These are phyloP conservation scores for Chaetomium cochliodes DNA, from an alignment of 495 filamentous ascomycete species.

Conservation along the genomic window DNA sequence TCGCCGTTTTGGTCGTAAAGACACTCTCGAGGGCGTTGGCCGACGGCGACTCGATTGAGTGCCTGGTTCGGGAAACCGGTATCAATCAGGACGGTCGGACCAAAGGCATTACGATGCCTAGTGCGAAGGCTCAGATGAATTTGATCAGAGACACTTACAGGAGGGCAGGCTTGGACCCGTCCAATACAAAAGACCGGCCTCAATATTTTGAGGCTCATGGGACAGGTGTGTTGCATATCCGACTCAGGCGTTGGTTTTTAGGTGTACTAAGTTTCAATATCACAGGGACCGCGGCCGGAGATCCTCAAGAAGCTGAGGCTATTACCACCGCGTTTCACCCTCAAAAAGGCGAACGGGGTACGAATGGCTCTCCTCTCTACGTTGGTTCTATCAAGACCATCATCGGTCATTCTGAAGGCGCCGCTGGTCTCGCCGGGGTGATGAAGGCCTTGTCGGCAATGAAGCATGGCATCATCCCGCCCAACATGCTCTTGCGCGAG, in stretches of 20 bases:
- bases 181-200: conserved; percentile 21
- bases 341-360: no score
- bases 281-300: background rate
- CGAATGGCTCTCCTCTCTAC: no score
- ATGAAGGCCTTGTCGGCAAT: conserved; percentile 54
- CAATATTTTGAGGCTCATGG: conserved; percentile 50
- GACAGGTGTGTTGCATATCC: conserved; percentile 17
- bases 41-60: conserved; percentile 56
- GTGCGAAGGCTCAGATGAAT: conserved; percentile 47
- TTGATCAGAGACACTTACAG: conserved; percentile 53
- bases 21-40: conserved; percentile 46
- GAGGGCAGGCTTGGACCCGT: conserved; percentile 44
- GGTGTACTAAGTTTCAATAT: no score
- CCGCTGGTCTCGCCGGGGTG: conserved; percentile 50
- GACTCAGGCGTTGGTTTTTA: no score
- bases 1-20: conserved; percentile 56
- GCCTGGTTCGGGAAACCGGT: conserved; percentile 54
- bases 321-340: no score
- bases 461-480: conserved; percentile 48
- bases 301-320: background rate
- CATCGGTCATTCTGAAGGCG: conserved; percentile 48
- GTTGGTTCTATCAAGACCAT: conserved; percentile 59
- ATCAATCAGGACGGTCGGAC: conserved; percentile 56
- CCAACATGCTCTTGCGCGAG: conserved; percentile 46
- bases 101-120: conserved; percentile 54